A percentile compares a stretch with the other conserved stretches of the same genome.
Evolutionary conservation across 163 green algal genomes (phyloP).

Genomic region (Chlorella variabilis): DNA sequence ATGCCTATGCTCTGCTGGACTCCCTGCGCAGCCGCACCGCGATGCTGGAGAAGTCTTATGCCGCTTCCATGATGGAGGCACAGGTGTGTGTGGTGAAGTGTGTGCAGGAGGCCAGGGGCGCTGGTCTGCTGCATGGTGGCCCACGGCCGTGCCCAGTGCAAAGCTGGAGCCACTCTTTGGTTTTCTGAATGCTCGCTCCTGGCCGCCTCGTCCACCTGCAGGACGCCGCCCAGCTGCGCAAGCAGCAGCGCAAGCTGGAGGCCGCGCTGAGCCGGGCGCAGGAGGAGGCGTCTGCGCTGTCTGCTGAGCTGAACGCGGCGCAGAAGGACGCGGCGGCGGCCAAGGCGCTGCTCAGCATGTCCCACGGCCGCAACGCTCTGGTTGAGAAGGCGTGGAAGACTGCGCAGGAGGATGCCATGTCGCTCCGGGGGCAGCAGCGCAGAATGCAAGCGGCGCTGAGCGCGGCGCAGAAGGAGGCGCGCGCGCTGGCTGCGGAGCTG

Average conservation of each 20-base stretch:
- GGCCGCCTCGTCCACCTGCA: no score
- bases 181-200: no score
- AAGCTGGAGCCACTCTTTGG: no score
- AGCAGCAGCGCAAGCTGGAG: conserved; percentile 13
- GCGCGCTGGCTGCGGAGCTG: not conserved
- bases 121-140: no score
- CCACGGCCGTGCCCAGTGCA: not conserved
- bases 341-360: not conserved
- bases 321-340: conserved; percentile 1
- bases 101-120: not conserved
- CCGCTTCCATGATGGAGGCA: not conserved
- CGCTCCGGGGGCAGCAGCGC: conserved; percentile 20
- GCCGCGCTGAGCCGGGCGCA: conserved; percentile 16
- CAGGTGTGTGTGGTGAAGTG: not conserved
- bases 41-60: conserved; percentile 25
- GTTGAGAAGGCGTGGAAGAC: not conserved
- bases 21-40: not conserved
- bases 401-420: not conserved
- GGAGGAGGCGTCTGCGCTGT: not conserved
- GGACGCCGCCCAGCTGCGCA: conserved; percentile 12
- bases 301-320: not conserved
- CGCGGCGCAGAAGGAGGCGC: conserved; percentile 16
- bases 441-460: conserved; percentile 2
- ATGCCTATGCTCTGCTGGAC: not conserved
- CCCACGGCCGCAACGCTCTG: not conserved